These are phyloP conservation scores for Stygiomarasmius scandens DNA, from an alignment of 1,284 basidiomycete species.

Conservation along the genomic window DNA sequence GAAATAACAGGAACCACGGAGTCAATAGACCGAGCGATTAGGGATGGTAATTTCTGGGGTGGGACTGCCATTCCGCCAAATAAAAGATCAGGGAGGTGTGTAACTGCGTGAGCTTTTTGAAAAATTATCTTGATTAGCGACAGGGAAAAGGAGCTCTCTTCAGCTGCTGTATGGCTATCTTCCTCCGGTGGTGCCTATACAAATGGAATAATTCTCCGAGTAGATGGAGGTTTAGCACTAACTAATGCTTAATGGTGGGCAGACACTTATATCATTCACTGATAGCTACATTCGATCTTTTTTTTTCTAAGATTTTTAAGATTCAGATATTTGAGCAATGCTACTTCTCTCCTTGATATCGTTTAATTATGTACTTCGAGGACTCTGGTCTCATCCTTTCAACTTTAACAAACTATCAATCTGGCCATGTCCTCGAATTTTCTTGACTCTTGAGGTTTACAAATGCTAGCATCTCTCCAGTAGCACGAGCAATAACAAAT, in stretches of 20 bases:
- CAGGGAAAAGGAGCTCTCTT: conserved; percentile 32
- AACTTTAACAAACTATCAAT: too few species aligned
- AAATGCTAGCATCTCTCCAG: too few species aligned
- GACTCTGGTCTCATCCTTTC: too few species aligned
- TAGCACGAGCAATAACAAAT: too few species aligned
- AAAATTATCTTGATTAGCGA: not conserved
- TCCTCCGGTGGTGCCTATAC: conserved; percentile 30
- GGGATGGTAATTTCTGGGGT: not conserved
- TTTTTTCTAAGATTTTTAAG: too few species aligned
- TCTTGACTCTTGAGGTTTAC: too few species aligned
- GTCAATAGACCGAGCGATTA: conserved; percentile 15
- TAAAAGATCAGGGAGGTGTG: conserved; percentile 21
- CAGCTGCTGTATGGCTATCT: conserved; percentile 28
- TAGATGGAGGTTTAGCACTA: conserved; percentile 31
- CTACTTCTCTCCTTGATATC: too few species aligned
- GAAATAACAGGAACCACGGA: conserved; percentile 26
- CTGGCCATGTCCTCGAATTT: too few species aligned
- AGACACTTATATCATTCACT: not conserved
- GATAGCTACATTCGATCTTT: too few species aligned
- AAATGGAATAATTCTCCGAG: conserved; percentile 29
- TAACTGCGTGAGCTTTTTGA: not conserved
- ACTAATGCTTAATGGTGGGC: conserved; percentile 26
- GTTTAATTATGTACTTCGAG: too few species aligned
- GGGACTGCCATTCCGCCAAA: too few species aligned
- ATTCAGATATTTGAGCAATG: too few species aligned